Conservation (phyloP, 345 rosid species). For the thale cress (Arabidopsis thaliana) region TAIR10.1 NC_003076.8:9934501-9935000, state of each 20-base stretch:
- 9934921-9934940: background rate
- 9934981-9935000: conserved; percentile 73
- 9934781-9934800: conserved; percentile 67
- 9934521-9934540: conserved; percentile 85
- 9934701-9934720: conserved; percentile 51
- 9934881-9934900: background rate
- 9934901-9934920: background rate
- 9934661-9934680: conserved; percentile 60
- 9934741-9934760: conserved; percentile 63
- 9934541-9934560: conserved; percentile 56
- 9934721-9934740: conserved; percentile 62
- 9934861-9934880: background rate
- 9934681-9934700: conserved; percentile 62
- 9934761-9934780: conserved; percentile 52
- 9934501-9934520: conserved; percentile 63
- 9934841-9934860: background rate
- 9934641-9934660: conserved; percentile 39
- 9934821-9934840: background rate
- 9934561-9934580: conserved; percentile 64
- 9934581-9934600: conserved; percentile 61
- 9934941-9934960: background rate
- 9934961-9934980: conserved; percentile 57
- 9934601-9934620: conserved; percentile 74
- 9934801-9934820: conserved; percentile 52
- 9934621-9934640: conserved; percentile 56